Percentiles rank a stretch among this genome's conserved stretches.
These are phyloP conservation scores for Fennellomyces sp. DNA, from an alignment of 371 early-diverging fungal species.

Conservation along the genomic window DNA sequence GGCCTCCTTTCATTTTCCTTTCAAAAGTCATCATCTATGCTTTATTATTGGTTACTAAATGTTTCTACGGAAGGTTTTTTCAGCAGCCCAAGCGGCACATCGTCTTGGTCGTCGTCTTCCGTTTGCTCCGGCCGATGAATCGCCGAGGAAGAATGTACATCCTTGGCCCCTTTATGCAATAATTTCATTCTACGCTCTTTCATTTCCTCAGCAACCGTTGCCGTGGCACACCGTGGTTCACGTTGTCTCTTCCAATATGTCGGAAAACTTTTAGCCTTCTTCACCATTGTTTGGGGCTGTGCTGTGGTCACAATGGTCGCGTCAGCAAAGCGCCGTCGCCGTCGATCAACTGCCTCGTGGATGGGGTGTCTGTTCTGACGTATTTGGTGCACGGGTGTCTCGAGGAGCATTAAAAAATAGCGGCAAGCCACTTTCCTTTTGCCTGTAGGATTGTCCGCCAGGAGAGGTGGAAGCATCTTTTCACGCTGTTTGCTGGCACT, in stretches of 20 bases:
- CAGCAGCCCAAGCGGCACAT: conserved; percentile 6
- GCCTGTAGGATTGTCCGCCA: neutral
- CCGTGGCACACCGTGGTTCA: neutral
- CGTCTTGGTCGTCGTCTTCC: conserved; percentile 7
- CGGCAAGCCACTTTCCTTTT: conserved; percentile 8
- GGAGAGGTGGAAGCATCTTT: neutral
- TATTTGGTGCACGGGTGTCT: conserved; percentile 19
- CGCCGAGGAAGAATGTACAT: neutral
- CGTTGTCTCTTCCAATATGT: neutral
- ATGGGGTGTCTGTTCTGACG: conserved; percentile 24
- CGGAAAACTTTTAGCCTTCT: conserved; percentile 2
- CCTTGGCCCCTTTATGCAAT: neutral
- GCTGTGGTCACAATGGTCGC: conserved; percentile 15
- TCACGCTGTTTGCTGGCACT: neutral
- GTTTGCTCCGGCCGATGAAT: neutral
- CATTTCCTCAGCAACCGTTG: neutral
- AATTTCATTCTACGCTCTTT: neutral
- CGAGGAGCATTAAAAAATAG: conserved; percentile 30
- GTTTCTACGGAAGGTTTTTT: conserved; percentile 3
- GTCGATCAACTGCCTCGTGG: conserved; percentile 11
- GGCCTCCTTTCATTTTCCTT: neutral
- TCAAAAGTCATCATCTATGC: neutral
- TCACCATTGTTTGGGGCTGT: neutral
- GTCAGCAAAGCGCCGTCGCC: conserved; percentile 25
- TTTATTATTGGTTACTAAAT: neutral